phyloP scores from a whole-genome alignment of 169 alveolate genomes.

The Gregarina niphandrodes region DNA sequence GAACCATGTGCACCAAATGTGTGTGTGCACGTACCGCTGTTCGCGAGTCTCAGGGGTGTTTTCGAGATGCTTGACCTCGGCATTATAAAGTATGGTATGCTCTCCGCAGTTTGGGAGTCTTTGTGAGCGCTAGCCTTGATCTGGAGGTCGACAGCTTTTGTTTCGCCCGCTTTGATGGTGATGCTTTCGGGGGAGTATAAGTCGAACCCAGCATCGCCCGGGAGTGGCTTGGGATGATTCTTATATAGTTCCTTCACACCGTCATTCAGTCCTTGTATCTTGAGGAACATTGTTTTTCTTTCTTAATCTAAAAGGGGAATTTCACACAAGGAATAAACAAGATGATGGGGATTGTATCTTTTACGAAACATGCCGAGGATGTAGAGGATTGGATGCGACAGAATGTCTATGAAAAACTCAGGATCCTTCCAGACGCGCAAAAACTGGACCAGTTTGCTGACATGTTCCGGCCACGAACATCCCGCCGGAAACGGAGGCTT shows the following conservation, averaged over 20 bases:
- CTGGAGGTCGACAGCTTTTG: conserved; percentile 47
- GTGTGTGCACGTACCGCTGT: conserved; percentile 28
- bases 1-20: background rate
- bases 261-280: conserved; percentile 3
- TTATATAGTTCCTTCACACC: conserved; percentile 5
- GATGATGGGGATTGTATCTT: too few relatives aligned
- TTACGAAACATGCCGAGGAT: too few relatives aligned
- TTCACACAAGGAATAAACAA: too few relatives aligned
- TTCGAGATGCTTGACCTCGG: conserved; percentile 61
- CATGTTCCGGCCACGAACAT: too few relatives aligned
- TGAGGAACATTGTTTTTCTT: too few relatives aligned
- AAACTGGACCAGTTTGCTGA: too few relatives aligned
- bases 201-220: conserved; percentile 65
- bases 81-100: conserved; percentile 34
- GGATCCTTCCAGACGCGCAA: too few relatives aligned
- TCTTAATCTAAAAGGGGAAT: too few relatives aligned
- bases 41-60: conserved; percentile 58
- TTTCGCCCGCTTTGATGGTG: conserved; percentile 43
- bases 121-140: conserved; percentile 52
- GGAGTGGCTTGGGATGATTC: conserved; percentile 42
- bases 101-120: conserved; percentile 1
- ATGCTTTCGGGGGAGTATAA: conserved; percentile 48
- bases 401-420: too few relatives aligned
- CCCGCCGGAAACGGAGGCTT: too few relatives aligned
- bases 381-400: too few relatives aligned